Conservation (phyloP, 108 stramenopile genomes). For the Aurantiochytrium sp. region DNA sequence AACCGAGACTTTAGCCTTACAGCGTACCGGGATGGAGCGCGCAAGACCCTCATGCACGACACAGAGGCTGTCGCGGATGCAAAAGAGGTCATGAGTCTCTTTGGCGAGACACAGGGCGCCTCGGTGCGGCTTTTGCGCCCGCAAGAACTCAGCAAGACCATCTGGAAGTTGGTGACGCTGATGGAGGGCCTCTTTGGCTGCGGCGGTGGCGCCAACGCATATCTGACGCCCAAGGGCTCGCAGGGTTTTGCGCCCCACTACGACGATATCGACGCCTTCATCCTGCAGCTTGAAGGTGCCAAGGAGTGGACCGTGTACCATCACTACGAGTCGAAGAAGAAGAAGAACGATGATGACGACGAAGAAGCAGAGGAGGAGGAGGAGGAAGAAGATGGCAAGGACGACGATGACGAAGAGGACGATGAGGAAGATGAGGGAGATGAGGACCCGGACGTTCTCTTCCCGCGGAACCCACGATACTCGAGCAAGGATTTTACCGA, state of each 20-base stretch:
- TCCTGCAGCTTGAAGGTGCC: conserved; percentile 76
- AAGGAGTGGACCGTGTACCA: conserved; percentile 86
- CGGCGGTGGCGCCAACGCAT: conserved; percentile 90
- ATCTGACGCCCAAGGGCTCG: conserved; percentile 77
- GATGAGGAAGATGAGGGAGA: not conserved
- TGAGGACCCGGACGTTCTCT: not conserved
- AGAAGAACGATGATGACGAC: not conserved
- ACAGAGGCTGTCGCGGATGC: conserved; percentile 57
- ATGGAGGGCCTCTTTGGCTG: conserved; percentile 83
- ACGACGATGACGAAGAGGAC: not conserved
- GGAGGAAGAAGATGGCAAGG: not conserved
- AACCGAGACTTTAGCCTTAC: conserved; percentile 85
- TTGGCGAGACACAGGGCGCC: conserved; percentile 60
- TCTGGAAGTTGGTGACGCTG: conserved; percentile 68
- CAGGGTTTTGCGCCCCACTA: conserved; percentile 99
- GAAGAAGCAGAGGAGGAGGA: not conserved
- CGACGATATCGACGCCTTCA: conserved; percentile 95
- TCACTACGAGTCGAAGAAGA: not conserved
- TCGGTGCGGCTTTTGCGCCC: conserved; percentile 86
- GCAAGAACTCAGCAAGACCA: conserved; percentile 61
- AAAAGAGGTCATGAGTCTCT: conserved; percentile 66
- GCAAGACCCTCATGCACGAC: conserved; percentile 62
- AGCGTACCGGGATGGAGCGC: conserved; percentile 57
- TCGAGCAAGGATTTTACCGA: not conserved
- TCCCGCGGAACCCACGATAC: not conserved